Evolutionary conservation across 352 stramenopile genomes (phyloP).

Genomic region (Globisporangium cylindrosporum): DNA sequence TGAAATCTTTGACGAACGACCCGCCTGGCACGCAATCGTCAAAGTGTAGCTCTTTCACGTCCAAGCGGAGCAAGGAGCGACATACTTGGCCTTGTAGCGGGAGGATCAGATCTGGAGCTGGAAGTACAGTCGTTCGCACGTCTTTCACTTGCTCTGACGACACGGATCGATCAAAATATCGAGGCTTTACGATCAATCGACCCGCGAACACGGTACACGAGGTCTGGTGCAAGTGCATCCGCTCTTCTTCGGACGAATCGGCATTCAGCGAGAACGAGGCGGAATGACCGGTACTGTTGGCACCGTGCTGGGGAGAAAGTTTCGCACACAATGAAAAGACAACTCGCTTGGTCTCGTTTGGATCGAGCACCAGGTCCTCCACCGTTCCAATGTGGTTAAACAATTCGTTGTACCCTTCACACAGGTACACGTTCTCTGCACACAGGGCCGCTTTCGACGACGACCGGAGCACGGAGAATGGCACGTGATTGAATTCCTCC

Average conservation of each 20-base stretch:
- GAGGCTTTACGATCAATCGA: conserved; percentile 55
- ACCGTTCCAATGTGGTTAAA: conserved; percentile 86
- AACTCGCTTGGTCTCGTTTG: conserved; percentile 64
- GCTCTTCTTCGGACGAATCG: conserved; percentile 85
- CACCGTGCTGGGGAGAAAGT: conserved; percentile 29
- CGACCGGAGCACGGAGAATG: conserved; percentile 64
- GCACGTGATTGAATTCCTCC: conserved; percentile 78
- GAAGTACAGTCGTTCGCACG: conserved; percentile 20
- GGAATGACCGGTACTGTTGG: conserved; percentile 9
- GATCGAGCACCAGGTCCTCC: conserved; percentile 55
- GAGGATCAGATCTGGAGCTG: conserved; percentile 62
- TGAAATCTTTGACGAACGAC: conserved; percentile 89
- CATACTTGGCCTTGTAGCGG: conserved; percentile 81
- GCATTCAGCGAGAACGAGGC: conserved; percentile 22
- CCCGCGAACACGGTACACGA: conserved; percentile 75
- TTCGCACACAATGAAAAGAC: conserved; percentile 79
- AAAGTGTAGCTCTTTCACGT: conserved; percentile 88
- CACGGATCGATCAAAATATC: conserved; percentile 17
- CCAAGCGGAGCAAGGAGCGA: conserved; percentile 75
- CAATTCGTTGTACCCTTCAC: conserved; percentile 87
- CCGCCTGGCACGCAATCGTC: conserved; percentile 84
- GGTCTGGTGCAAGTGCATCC: conserved; percentile 77
- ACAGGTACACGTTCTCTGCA: conserved; percentile 78
- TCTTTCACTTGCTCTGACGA: conserved; percentile 18
- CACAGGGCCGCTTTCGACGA: conserved; percentile 66